phyloP scores from a whole-genome alignment of 306 rosid species.

The Prunus mongolica region DNA sequence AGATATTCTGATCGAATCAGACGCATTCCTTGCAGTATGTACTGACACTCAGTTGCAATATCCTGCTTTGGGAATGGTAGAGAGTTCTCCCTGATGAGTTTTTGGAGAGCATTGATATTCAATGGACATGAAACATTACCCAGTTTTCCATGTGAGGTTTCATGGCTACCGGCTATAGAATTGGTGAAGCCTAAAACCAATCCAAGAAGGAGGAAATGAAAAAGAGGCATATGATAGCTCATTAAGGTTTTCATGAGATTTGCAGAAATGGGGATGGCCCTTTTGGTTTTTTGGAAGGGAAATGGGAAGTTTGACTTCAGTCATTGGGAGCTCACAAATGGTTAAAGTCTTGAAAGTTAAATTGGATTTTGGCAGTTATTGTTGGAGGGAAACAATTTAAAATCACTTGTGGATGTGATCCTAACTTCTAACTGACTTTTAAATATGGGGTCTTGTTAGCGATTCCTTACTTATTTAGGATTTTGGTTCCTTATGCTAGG shows the following conservation, averaged over 20 bases:
- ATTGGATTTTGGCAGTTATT: neutral
- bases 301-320: neutral
- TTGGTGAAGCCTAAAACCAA: neutral
- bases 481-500: too few relatives aligned
- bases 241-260: neutral
- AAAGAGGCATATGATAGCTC: neutral
- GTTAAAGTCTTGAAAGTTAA: neutral
- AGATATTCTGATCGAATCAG: conserved; percentile 25
- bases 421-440: neutral
- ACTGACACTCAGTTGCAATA: conserved; percentile 11
- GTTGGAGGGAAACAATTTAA: conserved; percentile 8
- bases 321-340: neutral
- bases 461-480: too few relatives aligned
- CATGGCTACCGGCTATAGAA: neutral
- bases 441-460: neutral
- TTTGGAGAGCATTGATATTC: neutral
- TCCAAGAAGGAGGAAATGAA: conserved; percentile 8
- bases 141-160: neutral
- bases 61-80: neutral
- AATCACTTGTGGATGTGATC: neutral
- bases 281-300: neutral
- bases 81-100: neutral
- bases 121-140: conserved; percentile 7
- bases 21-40: conserved; percentile 14
- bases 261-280: neutral